These are phyloP conservation scores for Trichoderma sp. DNA, from an alignment of 2,329 filamentous ascomycete species.

Conservation along the genomic window DNA sequence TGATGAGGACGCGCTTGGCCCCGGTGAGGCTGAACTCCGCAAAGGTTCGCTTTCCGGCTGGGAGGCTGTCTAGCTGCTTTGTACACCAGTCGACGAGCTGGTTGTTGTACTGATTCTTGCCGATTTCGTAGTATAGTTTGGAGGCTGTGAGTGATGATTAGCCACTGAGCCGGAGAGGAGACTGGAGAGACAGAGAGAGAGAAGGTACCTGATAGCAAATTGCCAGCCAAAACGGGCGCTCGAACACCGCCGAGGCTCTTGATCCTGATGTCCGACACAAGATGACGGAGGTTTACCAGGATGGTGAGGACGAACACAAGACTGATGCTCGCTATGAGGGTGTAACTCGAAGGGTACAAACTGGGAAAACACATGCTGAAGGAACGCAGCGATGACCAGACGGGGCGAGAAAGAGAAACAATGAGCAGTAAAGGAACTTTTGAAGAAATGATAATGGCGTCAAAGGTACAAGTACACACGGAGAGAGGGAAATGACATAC, in stretches of 20 bases:
- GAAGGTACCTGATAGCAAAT: slow-evolving; percentile 39
- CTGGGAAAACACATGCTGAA: not conserved
- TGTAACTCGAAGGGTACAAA: not conserved
- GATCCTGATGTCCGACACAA: slow-evolving; percentile 37
- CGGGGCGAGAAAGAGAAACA: too few relatives aligned
- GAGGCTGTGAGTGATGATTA: slow-evolving; percentile 27
- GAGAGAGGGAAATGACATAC: too few relatives aligned
- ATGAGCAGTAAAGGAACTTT: too few relatives aligned
- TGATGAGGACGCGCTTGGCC: slow-evolving; percentile 45
- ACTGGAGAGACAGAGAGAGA: not conserved
- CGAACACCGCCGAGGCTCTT: slow-evolving; percentile 40
- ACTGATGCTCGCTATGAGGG: not conserved
- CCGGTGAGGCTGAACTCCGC: slow-evolving; percentile 34
- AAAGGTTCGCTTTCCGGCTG: slow-evolving; percentile 25
- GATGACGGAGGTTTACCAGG: slow-evolving; percentile 33
- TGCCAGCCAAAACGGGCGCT: slow-evolving; percentile 40
- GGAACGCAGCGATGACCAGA: not conserved
- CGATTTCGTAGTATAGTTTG: slow-evolving; percentile 31
- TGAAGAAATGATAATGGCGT: too few relatives aligned
- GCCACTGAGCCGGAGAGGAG: not conserved
- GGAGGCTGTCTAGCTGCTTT: slow-evolving; percentile 26
- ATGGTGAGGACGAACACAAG: slow-evolving; percentile 24
- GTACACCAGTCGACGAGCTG: slow-evolving; percentile 31
- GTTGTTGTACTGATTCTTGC: slow-evolving; percentile 31
- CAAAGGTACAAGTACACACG: too few relatives aligned